phyloP scores from a whole-genome alignment of 192 early-diverging fungal species.

The Coemansia sp. region DNA sequence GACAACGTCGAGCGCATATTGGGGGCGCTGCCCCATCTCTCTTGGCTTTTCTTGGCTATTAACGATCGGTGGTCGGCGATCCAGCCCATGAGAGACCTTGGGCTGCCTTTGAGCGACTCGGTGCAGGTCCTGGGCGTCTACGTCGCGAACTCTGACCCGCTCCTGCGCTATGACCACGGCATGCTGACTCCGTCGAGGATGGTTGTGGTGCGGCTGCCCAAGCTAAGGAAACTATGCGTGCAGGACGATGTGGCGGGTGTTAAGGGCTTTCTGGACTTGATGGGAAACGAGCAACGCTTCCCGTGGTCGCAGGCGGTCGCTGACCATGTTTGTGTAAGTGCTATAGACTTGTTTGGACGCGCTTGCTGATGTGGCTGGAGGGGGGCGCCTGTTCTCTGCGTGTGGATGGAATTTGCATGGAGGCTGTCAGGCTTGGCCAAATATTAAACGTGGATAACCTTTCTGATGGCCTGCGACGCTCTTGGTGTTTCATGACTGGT shows the following conservation, averaged over 20 bases:
- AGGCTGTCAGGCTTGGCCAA: too few species aligned
- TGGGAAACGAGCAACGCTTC: not conserved
- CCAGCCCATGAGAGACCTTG: not conserved
- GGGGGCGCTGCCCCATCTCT: not conserved
- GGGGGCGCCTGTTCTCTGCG: too few species aligned
- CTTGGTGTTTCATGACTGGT: too few species aligned
- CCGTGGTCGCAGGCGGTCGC: slow-evolving; percentile 18
- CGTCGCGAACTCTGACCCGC: not conserved
- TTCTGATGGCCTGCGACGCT: too few species aligned
- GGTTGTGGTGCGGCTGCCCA: slow-evolving; percentile 13
- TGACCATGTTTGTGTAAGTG: not conserved
- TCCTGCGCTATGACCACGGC: not conserved
- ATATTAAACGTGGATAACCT: too few species aligned
- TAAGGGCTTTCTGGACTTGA: not conserved
- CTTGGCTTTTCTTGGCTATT: slow-evolving; percentile 10
- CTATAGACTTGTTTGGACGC: slow-evolving; percentile 3
- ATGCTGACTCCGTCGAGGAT: not conserved
- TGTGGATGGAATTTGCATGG: not conserved
- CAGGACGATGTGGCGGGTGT: not conserved
- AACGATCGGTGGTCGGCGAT: not conserved
- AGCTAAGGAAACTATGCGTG: not conserved
- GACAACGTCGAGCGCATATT: slow-evolving; percentile 6
- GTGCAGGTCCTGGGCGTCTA: slow-evolving; percentile 10
- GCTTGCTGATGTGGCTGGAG: not conserved
- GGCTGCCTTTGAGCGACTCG: slow-evolving; percentile 3